A percentile compares a stretch with the other conserved stretches of the same genome.
Evolutionary conservation across 2,329 filamentous ascomycete species (phyloP).

Genomic region (Blastomyces gilchristii): DNA sequence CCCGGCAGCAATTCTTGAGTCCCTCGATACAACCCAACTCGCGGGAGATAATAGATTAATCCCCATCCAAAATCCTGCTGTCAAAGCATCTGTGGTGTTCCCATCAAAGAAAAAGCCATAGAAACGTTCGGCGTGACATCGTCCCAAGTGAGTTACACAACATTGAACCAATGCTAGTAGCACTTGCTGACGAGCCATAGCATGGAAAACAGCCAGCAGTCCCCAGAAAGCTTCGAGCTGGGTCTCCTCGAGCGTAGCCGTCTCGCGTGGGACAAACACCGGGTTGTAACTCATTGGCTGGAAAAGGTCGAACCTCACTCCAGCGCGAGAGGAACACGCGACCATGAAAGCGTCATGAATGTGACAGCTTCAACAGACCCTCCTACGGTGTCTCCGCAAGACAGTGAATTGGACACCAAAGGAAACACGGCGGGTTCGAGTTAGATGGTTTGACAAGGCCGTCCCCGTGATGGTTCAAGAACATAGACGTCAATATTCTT

Average conservation of each 20-base stretch:
- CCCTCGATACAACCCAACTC: background rate
- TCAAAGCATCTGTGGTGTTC: background rate
- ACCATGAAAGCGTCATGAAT: background rate
- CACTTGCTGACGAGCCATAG: background rate
- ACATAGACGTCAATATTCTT: background rate
- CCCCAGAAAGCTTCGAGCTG: background rate
- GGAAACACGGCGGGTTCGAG: background rate
- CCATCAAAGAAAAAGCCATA: background rate
- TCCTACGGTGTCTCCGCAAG: background rate
- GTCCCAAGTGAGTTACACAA: background rate
- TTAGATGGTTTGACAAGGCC: background rate
- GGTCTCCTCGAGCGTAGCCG: too few relatives aligned
- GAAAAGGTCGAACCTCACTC: background rate
- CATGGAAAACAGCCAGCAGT: background rate
- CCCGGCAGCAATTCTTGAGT: background rate
- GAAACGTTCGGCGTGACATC: background rate
- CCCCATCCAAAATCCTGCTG: background rate
- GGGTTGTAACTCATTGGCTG: background rate
- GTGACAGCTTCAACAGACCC: background rate
- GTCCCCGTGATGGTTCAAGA: background rate
- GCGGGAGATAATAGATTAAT: background rate
- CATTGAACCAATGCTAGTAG: background rate
- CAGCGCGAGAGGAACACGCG: background rate
- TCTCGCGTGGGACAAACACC: background rate
- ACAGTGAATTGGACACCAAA: background rate